Conservation (phyloP, 192 early-diverging fungal species). For the Diversispora epigaea region DNA sequence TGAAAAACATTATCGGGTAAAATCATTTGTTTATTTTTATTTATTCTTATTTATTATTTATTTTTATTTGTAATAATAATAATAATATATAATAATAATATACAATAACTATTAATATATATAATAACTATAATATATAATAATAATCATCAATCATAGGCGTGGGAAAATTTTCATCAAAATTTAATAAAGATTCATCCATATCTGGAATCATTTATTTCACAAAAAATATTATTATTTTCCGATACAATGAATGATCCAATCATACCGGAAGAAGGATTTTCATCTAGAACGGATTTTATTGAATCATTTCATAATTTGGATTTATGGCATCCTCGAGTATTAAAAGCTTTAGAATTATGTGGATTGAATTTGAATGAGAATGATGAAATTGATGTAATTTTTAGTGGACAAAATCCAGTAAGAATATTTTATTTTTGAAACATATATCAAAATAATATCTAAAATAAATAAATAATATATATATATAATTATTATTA, state of each 20-base stretch:
- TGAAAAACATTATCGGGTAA: neutral
- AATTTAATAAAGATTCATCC: slow-evolving; percentile 33
- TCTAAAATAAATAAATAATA: no score
- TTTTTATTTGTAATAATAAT: no score
- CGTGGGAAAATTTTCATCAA: slow-evolving; percentile 33
- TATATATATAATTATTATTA: no score
- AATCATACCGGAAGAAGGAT: slow-evolving; percentile 4
- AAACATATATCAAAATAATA: neutral
- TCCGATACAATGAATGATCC: slow-evolving; percentile 13
- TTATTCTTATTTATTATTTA: no score
- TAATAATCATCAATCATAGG: neutral
- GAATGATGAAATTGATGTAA: neutral
- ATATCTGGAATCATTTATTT: slow-evolving; percentile 26
- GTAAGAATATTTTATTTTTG: neutral
- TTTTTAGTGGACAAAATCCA: slow-evolving; percentile 21
- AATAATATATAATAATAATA: no score
- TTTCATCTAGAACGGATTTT: slow-evolving; percentile 8
- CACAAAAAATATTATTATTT: neutral
- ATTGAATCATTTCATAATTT: slow-evolving; percentile 12
- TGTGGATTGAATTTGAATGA: neutral
- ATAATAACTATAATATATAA: no score
- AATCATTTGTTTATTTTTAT: no score
- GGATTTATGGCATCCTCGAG: slow-evolving; percentile 11
- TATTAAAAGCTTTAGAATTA: slow-evolving; percentile 6
- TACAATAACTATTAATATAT: no score